Evolutionary conservation across 163 green algal genomes (phyloP).

Genomic region (Picocystis sp.): DNA sequence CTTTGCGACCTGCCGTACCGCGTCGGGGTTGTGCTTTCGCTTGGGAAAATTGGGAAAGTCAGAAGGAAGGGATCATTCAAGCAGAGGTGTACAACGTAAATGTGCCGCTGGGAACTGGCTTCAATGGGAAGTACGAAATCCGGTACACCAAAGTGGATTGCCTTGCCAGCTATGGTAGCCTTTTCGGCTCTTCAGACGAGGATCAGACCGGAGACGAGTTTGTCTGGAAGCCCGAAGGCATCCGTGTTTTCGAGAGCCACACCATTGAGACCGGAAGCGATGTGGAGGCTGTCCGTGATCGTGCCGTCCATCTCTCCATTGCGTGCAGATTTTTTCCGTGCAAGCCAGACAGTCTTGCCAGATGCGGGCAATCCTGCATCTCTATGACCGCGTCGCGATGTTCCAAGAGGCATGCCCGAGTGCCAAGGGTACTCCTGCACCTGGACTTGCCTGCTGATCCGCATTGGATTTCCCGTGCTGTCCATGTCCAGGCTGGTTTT

Average conservation of each 20-base stretch:
- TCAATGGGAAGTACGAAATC: background rate
- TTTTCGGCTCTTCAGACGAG: slow-evolving; percentile 13
- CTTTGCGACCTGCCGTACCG: slow-evolving; percentile 8
- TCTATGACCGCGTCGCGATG: too few relatives aligned
- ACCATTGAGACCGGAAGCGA: slow-evolving; percentile 12
- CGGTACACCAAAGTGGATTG: slow-evolving; percentile 14
- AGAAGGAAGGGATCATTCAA: background rate
- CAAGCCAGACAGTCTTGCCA: too few relatives aligned
- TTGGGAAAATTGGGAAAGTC: slow-evolving; percentile 16
- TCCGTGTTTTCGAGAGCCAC: slow-evolving; percentile 17
- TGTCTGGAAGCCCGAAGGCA: slow-evolving; percentile 17
- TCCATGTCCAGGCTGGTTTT: too few relatives aligned
- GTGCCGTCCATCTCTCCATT: slow-evolving; percentile 19
- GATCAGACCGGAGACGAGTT: background rate
- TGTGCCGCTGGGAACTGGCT: slow-evolving; percentile 15
- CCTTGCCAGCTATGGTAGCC: slow-evolving; percentile 11
- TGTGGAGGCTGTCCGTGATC: slow-evolving; percentile 17
- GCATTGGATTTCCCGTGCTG: too few relatives aligned
- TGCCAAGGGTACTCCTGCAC: too few relatives aligned
- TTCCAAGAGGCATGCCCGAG: too few relatives aligned
- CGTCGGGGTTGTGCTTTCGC: background rate
- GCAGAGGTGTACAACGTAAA: slow-evolving; percentile 26
- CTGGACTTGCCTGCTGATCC: too few relatives aligned
- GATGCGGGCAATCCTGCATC: too few relatives aligned
- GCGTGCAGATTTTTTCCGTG: background rate